Conservation (phyloP, 2,329 filamentous ascomycete genomes). For the Graphiopsis chlorocephala region DNA sequence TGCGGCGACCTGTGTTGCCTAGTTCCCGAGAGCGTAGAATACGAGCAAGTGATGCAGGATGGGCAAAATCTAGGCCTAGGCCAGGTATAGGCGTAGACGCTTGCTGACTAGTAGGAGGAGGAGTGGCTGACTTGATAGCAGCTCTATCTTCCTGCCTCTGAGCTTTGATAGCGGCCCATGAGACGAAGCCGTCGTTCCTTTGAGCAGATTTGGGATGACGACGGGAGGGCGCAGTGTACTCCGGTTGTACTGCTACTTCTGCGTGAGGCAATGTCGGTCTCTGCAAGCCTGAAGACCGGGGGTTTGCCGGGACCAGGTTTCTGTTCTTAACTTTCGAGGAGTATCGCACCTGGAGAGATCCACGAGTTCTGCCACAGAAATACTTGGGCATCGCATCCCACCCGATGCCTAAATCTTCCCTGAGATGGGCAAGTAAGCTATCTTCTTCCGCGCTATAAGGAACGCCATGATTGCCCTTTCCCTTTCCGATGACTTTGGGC, state of each 20-base stretch:
- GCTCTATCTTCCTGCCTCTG: background rate
- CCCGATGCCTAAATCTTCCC: constrained; percentile 37
- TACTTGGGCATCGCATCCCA: constrained; percentile 39
- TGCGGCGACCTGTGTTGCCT: constrained; percentile 21
- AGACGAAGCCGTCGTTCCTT: constrained; percentile 23
- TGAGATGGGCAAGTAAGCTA: constrained; percentile 39
- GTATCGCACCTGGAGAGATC: constrained; percentile 30
- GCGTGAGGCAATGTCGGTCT: background rate
- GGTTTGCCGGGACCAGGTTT: background rate
- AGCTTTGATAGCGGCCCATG: constrained; percentile 21
- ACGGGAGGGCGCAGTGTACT: background rate
- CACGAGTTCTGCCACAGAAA: constrained; percentile 34
- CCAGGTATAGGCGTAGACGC: background rate
- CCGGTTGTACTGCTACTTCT: background rate
- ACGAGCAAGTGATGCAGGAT: constrained; percentile 21
- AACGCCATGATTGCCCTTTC: background rate
- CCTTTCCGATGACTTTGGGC: background rate
- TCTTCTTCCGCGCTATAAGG: constrained; percentile 32
- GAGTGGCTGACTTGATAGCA: background rate
- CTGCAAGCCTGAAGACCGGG: background rate
- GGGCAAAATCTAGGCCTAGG: background rate
- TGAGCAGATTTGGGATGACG: background rate
- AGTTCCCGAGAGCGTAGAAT: constrained; percentile 30
- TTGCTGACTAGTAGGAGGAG: background rate
- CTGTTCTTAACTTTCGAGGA: constrained; percentile 19